Evolutionary conservation across 768 basidiomycete species (phyloP), one percentile per base, ranked within the genome.

Genomic region (Termitomyces sp.): DNA sequence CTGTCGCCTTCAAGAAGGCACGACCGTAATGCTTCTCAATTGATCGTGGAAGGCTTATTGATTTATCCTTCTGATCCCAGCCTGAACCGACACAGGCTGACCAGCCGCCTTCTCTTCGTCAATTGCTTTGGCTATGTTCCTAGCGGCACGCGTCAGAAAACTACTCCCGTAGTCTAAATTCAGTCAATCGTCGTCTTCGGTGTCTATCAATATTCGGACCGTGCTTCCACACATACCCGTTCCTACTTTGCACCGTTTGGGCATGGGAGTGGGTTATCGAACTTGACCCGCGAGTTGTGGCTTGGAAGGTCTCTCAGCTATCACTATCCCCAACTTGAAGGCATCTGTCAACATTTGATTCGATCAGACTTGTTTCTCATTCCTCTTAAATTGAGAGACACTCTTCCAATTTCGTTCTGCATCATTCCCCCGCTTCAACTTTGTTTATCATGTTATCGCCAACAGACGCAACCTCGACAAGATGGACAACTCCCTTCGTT

Each of bases 81-180:
- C 56, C 43, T 59, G 56, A 53, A 51, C 44, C 62, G 61, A 61
- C 61, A 62, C 58, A 43, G 45, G 50, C 57, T 57, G 45, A 54
- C 41, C 55, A 60, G 59, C 54, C 50, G 56, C 52, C 59, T 64
- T 66, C 60, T 60, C 55, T 65, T 54, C 46, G 57, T 54, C 54
- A 47, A 55, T 58, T 59, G 58, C 54, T 53, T 59, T 55, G 60
- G 32, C 40, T 59, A 62, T 59, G 52, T 46, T 53, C 58, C 59
- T 65, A 38, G 64, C 64, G 64, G 64, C 58, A 65, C 60, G 64
- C 64, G 62, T 65, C 64, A 65, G 53, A 59, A 62, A 61, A 53
- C 60, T 58, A 59, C 64, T 65, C 59, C 63, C 61, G 62, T 61
- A 65, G 62, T 23, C 64, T 58, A 65, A 59, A 63, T 59, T 35